These are phyloP conservation scores for Chlamydomonas urium DNA, from an alignment of 139 green algal species.

Conservation along the genomic window DNA sequence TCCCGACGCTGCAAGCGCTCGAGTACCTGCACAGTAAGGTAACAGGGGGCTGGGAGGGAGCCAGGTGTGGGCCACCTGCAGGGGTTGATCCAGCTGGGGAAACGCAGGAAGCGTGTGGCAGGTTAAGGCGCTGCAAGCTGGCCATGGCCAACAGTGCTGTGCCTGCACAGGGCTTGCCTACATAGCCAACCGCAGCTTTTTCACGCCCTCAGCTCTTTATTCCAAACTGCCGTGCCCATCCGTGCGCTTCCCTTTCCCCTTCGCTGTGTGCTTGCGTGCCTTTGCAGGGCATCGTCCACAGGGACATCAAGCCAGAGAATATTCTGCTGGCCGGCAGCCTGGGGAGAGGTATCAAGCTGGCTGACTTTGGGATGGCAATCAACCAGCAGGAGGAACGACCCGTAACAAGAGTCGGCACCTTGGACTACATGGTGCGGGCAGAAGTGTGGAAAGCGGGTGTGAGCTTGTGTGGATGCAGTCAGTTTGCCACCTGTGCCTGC, in stretches of 20 bases:
- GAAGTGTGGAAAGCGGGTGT: too few species aligned
- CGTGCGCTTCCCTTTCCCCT: background rate
- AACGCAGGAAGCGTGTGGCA: background rate
- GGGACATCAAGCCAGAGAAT: constrained; percentile 13
- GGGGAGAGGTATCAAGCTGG: background rate
- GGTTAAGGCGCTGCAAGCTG: background rate
- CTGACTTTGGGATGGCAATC: constrained; percentile 63
- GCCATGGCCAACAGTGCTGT: background rate
- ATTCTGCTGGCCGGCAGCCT: constrained; percentile 13
- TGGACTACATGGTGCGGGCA: constrained; percentile 10
- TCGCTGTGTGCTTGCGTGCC: background rate
- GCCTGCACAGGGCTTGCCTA: background rate
- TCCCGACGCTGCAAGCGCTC: background rate
- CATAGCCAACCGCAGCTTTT: background rate
- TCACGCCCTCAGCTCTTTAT: background rate
- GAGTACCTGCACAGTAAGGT: background rate
- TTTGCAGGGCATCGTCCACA: constrained; percentile 1
- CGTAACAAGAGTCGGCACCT: constrained; percentile 50
- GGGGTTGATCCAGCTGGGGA: too few species aligned
- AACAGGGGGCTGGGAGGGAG: background rate
- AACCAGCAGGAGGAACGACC: constrained; percentile 49
- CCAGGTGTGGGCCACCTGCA: background rate
- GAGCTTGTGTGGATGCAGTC: too few species aligned
- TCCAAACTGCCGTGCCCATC: background rate
- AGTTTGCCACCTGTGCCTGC: too few species aligned